Percentiles rank a stretch among this genome's conserved stretches.
Conservation (phyloP, 768 basidiomycete genomes). For the Russula griseocarnosa region DNA sequence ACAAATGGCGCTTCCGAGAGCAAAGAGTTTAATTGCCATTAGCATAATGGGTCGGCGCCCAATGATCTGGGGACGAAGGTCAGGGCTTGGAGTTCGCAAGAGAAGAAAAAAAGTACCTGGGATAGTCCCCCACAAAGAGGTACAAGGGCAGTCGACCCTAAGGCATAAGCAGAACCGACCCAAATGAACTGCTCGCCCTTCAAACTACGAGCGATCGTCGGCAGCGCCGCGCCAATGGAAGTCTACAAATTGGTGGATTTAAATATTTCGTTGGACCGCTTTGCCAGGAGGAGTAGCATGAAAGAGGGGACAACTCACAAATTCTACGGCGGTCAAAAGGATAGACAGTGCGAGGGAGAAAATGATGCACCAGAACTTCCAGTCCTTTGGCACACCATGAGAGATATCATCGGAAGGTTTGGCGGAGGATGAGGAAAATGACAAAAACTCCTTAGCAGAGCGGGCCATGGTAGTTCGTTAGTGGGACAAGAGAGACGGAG, state of each 20-base stretch:
- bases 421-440: not conserved
- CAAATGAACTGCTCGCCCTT: conserved; percentile 29
- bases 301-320: conserved; percentile 5
- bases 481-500: not conserved
- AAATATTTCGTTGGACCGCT: not conserved
- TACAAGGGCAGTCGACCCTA: conserved; percentile 32
- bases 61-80: conserved; percentile 29
- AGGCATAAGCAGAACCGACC: conserved; percentile 31
- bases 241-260: conserved; percentile 3
- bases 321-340: conserved; percentile 20
- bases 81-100: not conserved
- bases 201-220: conserved; percentile 33
- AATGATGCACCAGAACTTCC: conserved; percentile 27
- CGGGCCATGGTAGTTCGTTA: not conserved
- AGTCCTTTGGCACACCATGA: conserved; percentile 21
- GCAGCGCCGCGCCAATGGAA: conserved; percentile 32
- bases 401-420: not conserved
- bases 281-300: not conserved
- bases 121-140: conserved; percentile 32
- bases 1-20: conserved; percentile 36
- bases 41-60: conserved; percentile 35
- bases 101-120: conserved; percentile 13
- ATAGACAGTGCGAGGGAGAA: conserved; percentile 20
- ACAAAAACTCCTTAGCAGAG: not conserved
- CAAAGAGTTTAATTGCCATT: conserved; percentile 29